Evolutionary conservation across 768 basidiomycete species (phyloP).

Genomic region (Udeniomyces megalosporus): DNA sequence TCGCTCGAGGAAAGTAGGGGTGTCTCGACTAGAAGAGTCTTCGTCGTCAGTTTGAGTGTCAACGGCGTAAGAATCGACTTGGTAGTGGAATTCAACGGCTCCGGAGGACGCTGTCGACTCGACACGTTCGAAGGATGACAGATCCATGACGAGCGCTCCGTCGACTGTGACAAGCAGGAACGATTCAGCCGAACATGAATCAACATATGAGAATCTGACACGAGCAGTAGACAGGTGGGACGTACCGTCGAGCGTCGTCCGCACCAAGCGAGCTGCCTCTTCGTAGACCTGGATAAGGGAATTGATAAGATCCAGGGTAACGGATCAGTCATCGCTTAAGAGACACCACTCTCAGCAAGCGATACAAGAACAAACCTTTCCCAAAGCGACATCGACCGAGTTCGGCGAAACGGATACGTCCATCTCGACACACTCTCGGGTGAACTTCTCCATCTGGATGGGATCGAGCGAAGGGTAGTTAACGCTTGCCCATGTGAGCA

Average conservation of each 20-base stretch:
- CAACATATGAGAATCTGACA: too few relatives aligned
- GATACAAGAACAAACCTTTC: not conserved
- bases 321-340: too few relatives aligned
- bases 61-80: constrained; percentile 27
- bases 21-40: constrained; percentile 5
- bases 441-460: constrained; percentile 81
- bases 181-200: too few relatives aligned
- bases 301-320: too few relatives aligned
- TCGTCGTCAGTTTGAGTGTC: not conserved
- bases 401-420: constrained; percentile 44
- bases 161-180: too few relatives aligned
- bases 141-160: constrained; percentile 80
- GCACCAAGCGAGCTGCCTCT: constrained; percentile 74
- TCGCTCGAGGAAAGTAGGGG: constrained; percentile 18
- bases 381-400: constrained; percentile 27
- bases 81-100: constrained; percentile 37
- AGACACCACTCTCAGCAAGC: too few relatives aligned
- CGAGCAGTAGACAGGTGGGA: too few relatives aligned
- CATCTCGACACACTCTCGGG: constrained; percentile 82
- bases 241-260: constrained; percentile 74
- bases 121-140: constrained; percentile 73
- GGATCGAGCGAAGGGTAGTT: too few relatives aligned
- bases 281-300: constrained; percentile 60
- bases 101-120: constrained; percentile 40
- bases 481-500: too few relatives aligned